Percentiles rank a stretch among this genome's conserved stretches.
Evolutionary conservation across 441 rosid species (phyloP).

Genomic region (Euphorbia corollata): DNA sequence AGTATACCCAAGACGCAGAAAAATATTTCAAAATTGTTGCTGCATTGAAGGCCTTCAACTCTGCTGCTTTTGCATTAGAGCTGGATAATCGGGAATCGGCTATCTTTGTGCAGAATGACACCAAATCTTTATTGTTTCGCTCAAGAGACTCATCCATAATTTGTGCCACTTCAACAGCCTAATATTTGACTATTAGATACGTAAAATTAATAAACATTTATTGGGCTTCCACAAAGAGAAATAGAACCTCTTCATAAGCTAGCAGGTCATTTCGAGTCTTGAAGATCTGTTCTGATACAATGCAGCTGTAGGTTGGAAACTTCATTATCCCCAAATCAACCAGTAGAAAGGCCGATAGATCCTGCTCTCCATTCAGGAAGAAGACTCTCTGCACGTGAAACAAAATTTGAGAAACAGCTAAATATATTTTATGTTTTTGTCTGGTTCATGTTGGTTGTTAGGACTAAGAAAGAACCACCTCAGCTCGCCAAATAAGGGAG

Average conservation of each 20-base stretch:
- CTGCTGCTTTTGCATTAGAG: conserved; percentile 24
- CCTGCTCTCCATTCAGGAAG: conserved; percentile 87
- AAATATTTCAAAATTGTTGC: conserved; percentile 39
- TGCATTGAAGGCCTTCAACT: conserved; percentile 27
- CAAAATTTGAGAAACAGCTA: conserved; percentile 12
- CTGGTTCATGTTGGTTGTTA: neutral
- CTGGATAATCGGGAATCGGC: conserved; percentile 47
- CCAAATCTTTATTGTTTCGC: conserved; percentile 38
- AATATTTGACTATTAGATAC: conserved; percentile 21
- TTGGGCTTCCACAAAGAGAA: conserved; percentile 21
- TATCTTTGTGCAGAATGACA: conserved; percentile 52
- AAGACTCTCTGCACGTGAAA: conserved; percentile 67
- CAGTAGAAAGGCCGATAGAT: conserved; percentile 69
- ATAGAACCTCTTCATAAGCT: conserved; percentile 83
- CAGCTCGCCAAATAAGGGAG: conserved; percentile 72
- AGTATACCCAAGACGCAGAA: conserved; percentile 75
- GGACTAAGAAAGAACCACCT: conserved; percentile 39
- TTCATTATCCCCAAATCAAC: conserved; percentile 74
- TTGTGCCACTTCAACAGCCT: conserved; percentile 93
- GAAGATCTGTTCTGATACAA: conserved; percentile 52
- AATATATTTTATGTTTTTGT: neutral
- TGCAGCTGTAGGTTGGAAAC: conserved; percentile 69
- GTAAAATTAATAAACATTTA: conserved; percentile 16
- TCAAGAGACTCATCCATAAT: conserved; percentile 81
- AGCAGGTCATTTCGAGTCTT: conserved; percentile 40